Evolutionary conservation across 139 green algal genomes (phyloP).

Genomic region (Diplosphaera chodatii): DNA sequence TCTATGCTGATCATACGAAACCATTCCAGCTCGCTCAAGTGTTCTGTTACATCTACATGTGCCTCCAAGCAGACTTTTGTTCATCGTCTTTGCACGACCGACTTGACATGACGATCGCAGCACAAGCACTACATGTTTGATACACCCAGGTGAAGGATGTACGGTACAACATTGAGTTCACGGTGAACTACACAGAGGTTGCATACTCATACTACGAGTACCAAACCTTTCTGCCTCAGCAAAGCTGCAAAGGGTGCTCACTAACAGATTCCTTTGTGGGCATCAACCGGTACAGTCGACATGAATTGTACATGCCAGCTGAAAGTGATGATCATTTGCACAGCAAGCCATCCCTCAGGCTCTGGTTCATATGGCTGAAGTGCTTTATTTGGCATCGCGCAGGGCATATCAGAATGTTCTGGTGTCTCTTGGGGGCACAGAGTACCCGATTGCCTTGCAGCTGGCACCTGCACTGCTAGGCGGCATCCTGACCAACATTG

Average conservation of each 20-base stretch:
- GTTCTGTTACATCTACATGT: no score
- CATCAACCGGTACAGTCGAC: constrained; percentile 35
- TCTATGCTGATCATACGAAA: no score
- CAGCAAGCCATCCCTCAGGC: no score
- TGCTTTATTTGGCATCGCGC: no score
- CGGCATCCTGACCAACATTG: background rate
- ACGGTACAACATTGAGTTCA: constrained; percentile 25
- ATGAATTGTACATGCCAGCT: no score
- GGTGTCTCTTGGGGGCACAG: background rate
- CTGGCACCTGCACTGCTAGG: background rate
- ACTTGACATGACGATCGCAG: no score
- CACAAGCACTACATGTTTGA: no score
- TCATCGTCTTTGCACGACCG: no score
- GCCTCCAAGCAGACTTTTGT: no score
- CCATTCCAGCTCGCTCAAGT: no score
- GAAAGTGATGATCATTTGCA: no score
- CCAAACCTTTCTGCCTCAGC: background rate
- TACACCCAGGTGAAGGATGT: constrained; percentile 18
- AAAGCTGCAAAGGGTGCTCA: constrained; percentile 20
- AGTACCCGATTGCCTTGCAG: background rate
- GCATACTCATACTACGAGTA: constrained; percentile 23
- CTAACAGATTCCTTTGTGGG: constrained; percentile 14
- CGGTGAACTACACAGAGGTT: constrained; percentile 18
- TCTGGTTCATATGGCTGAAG: no score
- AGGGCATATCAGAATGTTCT: background rate